Percentiles rank a stretch among this genome's conserved stretches.
phyloP scores from a whole-genome alignment of 176 grass and related monocot species.

The Thinopyrum elongatum region DNA sequence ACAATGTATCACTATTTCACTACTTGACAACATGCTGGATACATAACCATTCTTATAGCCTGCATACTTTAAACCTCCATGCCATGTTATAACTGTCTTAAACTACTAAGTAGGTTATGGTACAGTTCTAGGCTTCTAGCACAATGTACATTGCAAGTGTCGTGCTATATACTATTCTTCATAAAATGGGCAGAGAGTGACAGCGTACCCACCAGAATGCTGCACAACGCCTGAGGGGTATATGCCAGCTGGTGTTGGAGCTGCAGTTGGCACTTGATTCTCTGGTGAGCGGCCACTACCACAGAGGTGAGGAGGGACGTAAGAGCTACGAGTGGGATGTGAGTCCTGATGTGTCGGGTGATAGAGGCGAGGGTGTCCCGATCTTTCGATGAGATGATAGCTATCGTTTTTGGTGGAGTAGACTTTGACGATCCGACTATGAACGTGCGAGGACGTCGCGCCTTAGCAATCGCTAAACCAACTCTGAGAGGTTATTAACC shows the following conservation, averaged over 20 bases:
- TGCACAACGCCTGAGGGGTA: slow-evolving; percentile 21
- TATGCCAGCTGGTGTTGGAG: slow-evolving; percentile 11
- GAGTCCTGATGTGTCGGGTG: too few species aligned
- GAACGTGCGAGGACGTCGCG: too few species aligned
- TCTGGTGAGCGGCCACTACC: slow-evolving; percentile 43
- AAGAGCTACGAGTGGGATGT: slow-evolving; percentile 49
- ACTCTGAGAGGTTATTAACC: too few species aligned
- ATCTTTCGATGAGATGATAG: too few species aligned
- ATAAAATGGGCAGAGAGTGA: not conserved
- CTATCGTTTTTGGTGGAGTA: too few species aligned
- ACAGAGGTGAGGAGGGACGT: slow-evolving; percentile 91
- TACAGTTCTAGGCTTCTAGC: not conserved
- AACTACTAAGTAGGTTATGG: not conserved
- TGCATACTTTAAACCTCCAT: not conserved
- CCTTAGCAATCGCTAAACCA: too few species aligned
- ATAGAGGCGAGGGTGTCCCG: too few species aligned
- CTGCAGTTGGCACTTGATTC: slow-evolving; percentile 14
- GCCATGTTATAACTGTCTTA: not conserved
- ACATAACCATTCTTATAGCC: not conserved
- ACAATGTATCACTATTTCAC: not conserved
- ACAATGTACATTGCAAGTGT: not conserved
- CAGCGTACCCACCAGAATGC: slow-evolving; percentile 30
- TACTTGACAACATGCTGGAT: not conserved
- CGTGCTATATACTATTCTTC: not conserved
- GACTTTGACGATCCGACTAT: too few species aligned